These are phyloP conservation scores for Cucurbita pepo DNA, from an alignment of 306 rosid species.

Conservation along the genomic window DNA sequence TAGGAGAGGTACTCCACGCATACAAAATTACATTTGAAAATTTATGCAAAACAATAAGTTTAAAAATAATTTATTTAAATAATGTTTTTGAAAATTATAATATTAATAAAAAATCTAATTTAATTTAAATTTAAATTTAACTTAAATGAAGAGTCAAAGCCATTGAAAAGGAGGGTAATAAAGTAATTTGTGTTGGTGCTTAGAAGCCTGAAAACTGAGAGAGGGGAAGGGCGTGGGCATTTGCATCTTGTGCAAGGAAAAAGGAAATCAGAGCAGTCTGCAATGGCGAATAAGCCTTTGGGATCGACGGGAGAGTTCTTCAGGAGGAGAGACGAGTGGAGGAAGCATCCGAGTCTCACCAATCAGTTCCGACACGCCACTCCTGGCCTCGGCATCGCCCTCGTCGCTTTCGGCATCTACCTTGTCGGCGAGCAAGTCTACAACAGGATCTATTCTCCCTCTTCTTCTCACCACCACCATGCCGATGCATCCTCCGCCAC, in stretches of 20 bases:
- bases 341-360: constrained; percentile 77
- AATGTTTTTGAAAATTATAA: too few species aligned
- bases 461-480: constrained; percentile 17
- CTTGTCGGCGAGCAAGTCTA: constrained; percentile 77
- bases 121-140: too few species aligned
- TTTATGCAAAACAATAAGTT: too few species aligned
- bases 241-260: neutral
- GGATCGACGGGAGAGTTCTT: constrained; percentile 70
- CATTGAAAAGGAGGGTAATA: neutral
- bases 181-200: neutral
- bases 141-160: too few species aligned
- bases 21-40: too few species aligned
- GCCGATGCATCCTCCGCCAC: constrained; percentile 15
- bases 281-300: constrained; percentile 29
- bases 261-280: neutral
- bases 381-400: constrained; percentile 83
- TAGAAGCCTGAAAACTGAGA: neutral
- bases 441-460: constrained; percentile 29
- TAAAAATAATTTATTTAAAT: too few species aligned
- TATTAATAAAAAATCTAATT: too few species aligned
- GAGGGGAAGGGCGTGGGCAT: neutral
- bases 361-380: constrained; percentile 83
- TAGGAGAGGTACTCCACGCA: too few species aligned
- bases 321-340: constrained; percentile 86
- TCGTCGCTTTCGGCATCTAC: constrained; percentile 80